phyloP scores from a whole-genome alignment of 2,329 filamentous ascomycete genomes.

The Scolecobasidium constrictum region DNA sequence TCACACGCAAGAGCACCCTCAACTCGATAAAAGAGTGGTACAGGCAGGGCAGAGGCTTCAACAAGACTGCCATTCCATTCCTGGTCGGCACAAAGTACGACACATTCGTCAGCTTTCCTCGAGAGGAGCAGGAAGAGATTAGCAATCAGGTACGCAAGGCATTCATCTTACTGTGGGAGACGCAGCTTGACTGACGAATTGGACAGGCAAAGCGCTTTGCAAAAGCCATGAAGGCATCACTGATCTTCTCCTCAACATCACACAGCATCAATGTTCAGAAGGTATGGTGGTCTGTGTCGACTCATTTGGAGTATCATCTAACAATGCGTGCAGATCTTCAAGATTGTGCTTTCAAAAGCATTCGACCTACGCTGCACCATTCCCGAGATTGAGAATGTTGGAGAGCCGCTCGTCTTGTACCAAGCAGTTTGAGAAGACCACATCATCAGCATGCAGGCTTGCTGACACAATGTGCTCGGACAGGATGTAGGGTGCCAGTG shows the following conservation, averaged over 20 bases:
- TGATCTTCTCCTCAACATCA: slow-evolving; percentile 98
- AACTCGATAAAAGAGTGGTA: slow-evolving; percentile 99
- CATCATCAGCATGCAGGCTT: no score
- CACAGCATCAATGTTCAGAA: slow-evolving; percentile 99
- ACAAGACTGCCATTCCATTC: slow-evolving; percentile 99
- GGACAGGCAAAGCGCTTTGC: slow-evolving; percentile 84
- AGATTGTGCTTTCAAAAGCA: slow-evolving; percentile 96
- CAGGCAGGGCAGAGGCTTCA: slow-evolving; percentile 91
- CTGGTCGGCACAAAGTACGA: slow-evolving; percentile 97
- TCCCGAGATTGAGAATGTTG: slow-evolving; percentile 95
- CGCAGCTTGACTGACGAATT: not conserved
- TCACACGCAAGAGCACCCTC: slow-evolving; percentile 93
- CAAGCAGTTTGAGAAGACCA: slow-evolving; percentile 30
- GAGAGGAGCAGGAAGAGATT: slow-evolving; percentile 97
- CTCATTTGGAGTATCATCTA: not conserved
- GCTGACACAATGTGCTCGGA: no score
- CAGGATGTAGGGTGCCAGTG: no score
- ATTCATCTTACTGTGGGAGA: not conserved
- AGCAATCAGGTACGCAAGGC: slow-evolving; percentile 67
- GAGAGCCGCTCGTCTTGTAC: slow-evolving; percentile 89
- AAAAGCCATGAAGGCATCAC: slow-evolving; percentile 92
- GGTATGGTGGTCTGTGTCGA: slow-evolving; percentile 39
- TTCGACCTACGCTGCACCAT: slow-evolving; percentile 99
- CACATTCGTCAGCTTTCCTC: slow-evolving; percentile 96
- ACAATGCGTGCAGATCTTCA: slow-evolving; percentile 67